Base-by-base conservation (phyloP, 345 rosid species). In the Eucalyptus curtisii region DNA sequence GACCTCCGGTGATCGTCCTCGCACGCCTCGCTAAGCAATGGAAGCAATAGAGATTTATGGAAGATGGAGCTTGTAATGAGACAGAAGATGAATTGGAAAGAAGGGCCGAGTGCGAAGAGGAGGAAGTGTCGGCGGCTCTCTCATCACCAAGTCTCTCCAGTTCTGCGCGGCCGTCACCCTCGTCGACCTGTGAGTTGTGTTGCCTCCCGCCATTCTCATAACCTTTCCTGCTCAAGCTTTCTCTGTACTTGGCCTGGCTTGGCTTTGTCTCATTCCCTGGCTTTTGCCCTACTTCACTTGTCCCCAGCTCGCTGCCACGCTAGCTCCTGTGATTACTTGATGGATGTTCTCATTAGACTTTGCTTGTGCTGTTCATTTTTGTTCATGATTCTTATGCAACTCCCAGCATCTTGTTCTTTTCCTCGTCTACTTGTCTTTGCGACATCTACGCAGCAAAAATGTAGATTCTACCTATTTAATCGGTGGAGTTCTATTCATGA, bases 81-180 rank as follows among this genome's bases (percentile, higher is more conserved):
- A 8, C 42, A 68, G 22, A 16, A 16, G 79, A 68, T 68, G 80
- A 44, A 33, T 40, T 31, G 80, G 80, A 68, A 33, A 66, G 44
- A 68, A 10, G 44, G 80, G 2, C 8, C 59, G 27, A 22, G 59
- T 33, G 44, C 7, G 2, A 85, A 49, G 59, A 85, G 55, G 89
- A 89, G 89, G 94, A 2, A 92, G 93, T 5, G 80, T 90, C 50
- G 94, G 90, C 14, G 93, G 94, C 53, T 91, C 94, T 49, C 40
- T 93, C 71, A 81, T 92, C 45, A 89, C 92, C 71, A 88, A 90
- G 37, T 90, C 90, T 86, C 90, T 92, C 84, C 93, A 93, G 82
- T 92, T 91, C 88, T 22, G 40, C 30, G 92, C 93, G 24, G 91
- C 91, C 53, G 88, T 93, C 64, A 89, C 88, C 82, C 92, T 93